These are phyloP conservation scores for Peronosclerospora sorghi DNA, from an alignment of 352 stramenopile species.

Conservation along the genomic window DNA sequence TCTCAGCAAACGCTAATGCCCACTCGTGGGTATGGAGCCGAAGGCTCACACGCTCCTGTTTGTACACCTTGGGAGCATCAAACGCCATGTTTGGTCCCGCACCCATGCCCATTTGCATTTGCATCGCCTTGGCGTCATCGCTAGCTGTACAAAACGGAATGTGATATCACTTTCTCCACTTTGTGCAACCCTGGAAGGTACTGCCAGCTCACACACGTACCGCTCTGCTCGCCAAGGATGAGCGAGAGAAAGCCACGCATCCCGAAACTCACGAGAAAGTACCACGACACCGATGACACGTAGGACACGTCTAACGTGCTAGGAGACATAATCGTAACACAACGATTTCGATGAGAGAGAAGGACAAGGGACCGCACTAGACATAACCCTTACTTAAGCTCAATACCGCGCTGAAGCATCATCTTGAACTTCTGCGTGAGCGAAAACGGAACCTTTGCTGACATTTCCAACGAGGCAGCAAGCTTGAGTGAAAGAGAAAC, in stretches of 20 bases:
- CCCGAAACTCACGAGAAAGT: constrained; percentile 99
- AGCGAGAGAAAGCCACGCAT: constrained; percentile 94
- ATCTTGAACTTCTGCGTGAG: constrained; percentile 97
- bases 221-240: constrained; percentile 88
- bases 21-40: constrained; percentile 77
- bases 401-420: constrained; percentile 95
- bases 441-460: constrained; percentile 96
- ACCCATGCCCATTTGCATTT: constrained; percentile 89
- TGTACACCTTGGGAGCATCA: constrained; percentile 84
- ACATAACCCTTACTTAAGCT: constrained; percentile 66
- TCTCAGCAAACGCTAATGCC: constrained; percentile 70
- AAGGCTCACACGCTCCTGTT: constrained; percentile 79
- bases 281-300: constrained; percentile 96
- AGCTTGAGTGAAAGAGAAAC: too few relatives aligned
- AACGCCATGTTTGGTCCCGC: constrained; percentile 79
- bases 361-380: background rate
- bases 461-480: too few relatives aligned
- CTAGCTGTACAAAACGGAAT: constrained; percentile 26
- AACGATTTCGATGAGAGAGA: background rate
- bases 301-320: constrained; percentile 96
- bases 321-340: background rate
- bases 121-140: constrained; percentile 85
- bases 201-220: too few relatives aligned
- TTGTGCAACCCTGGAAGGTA: too few relatives aligned
- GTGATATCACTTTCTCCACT: constrained; percentile 1